Base-by-base conservation (phyloP, 163 green algal species). In the Scenedesmus sp. region DNA sequence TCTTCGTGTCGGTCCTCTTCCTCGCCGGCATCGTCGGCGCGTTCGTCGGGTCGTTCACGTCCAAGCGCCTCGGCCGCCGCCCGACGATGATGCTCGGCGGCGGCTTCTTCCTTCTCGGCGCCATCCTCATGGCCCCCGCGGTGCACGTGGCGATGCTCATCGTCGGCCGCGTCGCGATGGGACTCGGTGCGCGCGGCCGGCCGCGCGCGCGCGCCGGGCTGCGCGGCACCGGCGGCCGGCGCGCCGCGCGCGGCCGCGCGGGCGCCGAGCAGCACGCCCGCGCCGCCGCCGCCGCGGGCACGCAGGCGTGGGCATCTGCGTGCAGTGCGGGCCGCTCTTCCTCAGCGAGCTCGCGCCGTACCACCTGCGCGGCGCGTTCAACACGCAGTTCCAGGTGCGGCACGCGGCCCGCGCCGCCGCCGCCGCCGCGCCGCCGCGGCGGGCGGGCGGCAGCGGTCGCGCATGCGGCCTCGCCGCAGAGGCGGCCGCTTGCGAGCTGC, bases 351-450 rank as follows among this genome's bases (percentile, higher is more conserved):
- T 85, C 67, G 77, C 86, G 10, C 86, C 86, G 15, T 69, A 63
- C 60, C 78, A 83, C 39, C 75, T 82, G 34, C 77, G 87, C 5
- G 90, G 90, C 24, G 77, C 56, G 17, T 75, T 94, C 63, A 94
- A 94, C 75, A 91, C 89, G 63, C 64, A 91, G 13, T 93, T 94
- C 77, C 90, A 94, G 85, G 80, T 93, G 33, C 47, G 67, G 24
- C 34, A 63, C 9, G 11, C 56, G 33, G n/a, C 17, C 13, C 13
- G 45, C 45, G 45, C 13, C 13, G 15, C n/a, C n/a, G n/a, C n/a
- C n/a, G n/a, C n/a, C n/a, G n/a, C n/a, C n/a, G n/a, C n/a, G n/a
- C n/a, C n/a, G n/a, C n/a, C n/a, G n/a, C n/a, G n/a, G n/a, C n/a
- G n/a, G n/a, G n/a, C n/a, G n/a, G n/a, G n/a, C n/a, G n/a, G n/a